These are phyloP conservation scores for Spathaspora boniae DNA, from an alignment of 805 yeast species.

Conservation along the genomic window DNA sequence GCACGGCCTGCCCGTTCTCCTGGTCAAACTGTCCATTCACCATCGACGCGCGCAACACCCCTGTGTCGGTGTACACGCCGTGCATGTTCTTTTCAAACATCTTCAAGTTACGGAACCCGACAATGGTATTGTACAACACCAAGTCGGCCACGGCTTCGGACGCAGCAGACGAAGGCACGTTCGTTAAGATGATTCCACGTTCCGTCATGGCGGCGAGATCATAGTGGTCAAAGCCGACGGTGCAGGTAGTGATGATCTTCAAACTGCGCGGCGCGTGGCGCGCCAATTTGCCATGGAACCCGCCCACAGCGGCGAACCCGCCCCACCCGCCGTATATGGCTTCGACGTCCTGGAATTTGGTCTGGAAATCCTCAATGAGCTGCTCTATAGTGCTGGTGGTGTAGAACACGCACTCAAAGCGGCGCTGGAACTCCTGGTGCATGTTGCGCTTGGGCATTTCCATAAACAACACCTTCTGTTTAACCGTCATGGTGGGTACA, in stretches of 20 bases:
- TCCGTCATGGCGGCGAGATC: constrained; percentile 40
- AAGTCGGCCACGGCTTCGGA: constrained; percentile 73
- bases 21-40: constrained; percentile 36
- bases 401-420: constrained; percentile 40
- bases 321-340: constrained; percentile 63
- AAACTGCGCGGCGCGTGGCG: constrained; percentile 41
- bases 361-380: constrained; percentile 36
- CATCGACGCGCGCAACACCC: constrained; percentile 38
- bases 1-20: constrained; percentile 22
- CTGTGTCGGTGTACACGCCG: constrained; percentile 44
- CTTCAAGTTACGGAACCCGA: constrained; percentile 48
- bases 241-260: constrained; percentile 50
- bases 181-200: constrained; percentile 51
- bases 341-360: constrained; percentile 38
- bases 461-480: constrained; percentile 43
- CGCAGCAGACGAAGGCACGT: constrained; percentile 54
- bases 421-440: constrained; percentile 38
- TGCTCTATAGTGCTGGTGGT: constrained; percentile 39
- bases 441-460: constrained; percentile 46
- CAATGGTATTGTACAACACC: constrained; percentile 56
- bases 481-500: constrained; percentile 12
- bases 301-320: constrained; percentile 51
- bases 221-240: constrained; percentile 55
- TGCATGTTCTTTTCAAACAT: constrained; percentile 42
- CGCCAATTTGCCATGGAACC: constrained; percentile 44